A percentile compares a stretch with the other conserved stretches of the same genome.
These are phyloP conservation scores for Lipomyces kockii DNA, from an alignment of 805 yeast genomes.

Conservation along the genomic window DNA sequence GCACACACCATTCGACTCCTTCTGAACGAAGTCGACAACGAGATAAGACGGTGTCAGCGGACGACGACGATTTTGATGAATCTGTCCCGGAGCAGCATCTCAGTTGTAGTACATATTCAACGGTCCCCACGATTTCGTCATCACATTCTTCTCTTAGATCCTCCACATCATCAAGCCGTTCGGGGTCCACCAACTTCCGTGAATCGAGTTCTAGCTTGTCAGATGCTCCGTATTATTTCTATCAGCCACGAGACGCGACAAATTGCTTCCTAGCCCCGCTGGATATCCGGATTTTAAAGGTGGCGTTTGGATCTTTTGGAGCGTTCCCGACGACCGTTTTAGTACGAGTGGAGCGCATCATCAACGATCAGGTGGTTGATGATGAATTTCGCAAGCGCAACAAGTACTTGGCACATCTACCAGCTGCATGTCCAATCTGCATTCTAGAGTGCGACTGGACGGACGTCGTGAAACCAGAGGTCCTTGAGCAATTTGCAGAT, in stretches of 20 bases:
- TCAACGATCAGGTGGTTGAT: constrained; percentile 65
- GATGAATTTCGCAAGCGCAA: constrained; percentile 62
- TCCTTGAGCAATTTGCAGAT: constrained; percentile 53
- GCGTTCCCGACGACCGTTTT: constrained; percentile 69
- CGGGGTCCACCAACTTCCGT: constrained; percentile 7
- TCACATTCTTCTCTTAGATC: constrained; percentile 6
- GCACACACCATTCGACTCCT: neutral
- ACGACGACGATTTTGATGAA: neutral
- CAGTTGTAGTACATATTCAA: neutral
- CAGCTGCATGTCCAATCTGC: constrained; percentile 82
- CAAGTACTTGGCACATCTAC: constrained; percentile 80
- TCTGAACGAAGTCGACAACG: neutral
- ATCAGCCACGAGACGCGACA: constrained; percentile 74
- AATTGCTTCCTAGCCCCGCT: constrained; percentile 74
- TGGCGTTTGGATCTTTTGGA: constrained; percentile 64
- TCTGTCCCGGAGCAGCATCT: constrained; percentile 17
- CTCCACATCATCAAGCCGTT: constrained; percentile 11
- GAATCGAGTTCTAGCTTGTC: constrained; percentile 16
- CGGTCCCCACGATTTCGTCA: constrained; percentile 12
- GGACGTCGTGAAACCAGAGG: constrained; percentile 50
- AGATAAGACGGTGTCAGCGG: neutral
- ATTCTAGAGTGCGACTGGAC: constrained; percentile 88
- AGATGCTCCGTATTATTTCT: constrained; percentile 63
- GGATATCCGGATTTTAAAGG: constrained; percentile 73
- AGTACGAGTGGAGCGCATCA: constrained; percentile 70